Evolutionary conservation across 176 grass and related monocot genomes (phyloP).

Genomic region (Rhynchospora breviuscula): DNA sequence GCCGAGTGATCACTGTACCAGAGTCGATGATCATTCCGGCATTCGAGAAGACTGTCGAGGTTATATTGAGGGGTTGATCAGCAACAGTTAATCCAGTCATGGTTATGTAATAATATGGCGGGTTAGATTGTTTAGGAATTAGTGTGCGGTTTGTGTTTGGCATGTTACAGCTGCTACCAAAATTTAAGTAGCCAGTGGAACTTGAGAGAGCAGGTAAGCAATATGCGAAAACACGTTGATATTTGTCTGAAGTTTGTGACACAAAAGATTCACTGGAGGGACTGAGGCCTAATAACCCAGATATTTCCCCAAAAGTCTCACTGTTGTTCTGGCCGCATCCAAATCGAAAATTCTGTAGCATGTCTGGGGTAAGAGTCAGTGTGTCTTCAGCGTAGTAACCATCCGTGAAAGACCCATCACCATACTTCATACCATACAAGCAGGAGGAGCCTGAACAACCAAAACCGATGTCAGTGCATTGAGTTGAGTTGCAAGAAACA

Average conservation of each 20-base stretch:
- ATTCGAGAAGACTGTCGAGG: neutral
- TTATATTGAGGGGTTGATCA: neutral
- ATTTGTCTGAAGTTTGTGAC: conserved; percentile 17
- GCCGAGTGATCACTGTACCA: conserved; percentile 35
- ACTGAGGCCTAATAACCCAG: conserved; percentile 45
- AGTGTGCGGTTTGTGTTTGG: conserved; percentile 21
- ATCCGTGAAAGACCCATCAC: neutral
- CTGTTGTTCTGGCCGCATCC: conserved; percentile 21
- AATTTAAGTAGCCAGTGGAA: conserved; percentile 35
- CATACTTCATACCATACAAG: conserved; percentile 17
- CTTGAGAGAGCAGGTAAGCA: conserved; percentile 31
- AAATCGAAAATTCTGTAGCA: conserved; percentile 21
- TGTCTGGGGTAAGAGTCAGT: conserved; percentile 21
- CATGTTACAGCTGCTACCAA: neutral
- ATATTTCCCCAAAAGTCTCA: neutral
- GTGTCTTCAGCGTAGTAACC: conserved; percentile 20
- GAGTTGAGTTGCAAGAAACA: conserved; percentile 20
- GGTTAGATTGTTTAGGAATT: neutral
- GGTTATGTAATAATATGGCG: conserved; percentile 23
- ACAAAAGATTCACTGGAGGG: conserved; percentile 21
- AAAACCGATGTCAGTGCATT: neutral
- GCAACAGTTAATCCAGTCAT: conserved; percentile 29
- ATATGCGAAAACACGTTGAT: conserved; percentile 34
- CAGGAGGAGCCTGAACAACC: neutral
- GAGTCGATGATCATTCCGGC: conserved; percentile 28